These are phyloP conservation scores for Cyclocybe aegerita DNA, from an alignment of 768 basidiomycete species.

Conservation along the genomic window DNA sequence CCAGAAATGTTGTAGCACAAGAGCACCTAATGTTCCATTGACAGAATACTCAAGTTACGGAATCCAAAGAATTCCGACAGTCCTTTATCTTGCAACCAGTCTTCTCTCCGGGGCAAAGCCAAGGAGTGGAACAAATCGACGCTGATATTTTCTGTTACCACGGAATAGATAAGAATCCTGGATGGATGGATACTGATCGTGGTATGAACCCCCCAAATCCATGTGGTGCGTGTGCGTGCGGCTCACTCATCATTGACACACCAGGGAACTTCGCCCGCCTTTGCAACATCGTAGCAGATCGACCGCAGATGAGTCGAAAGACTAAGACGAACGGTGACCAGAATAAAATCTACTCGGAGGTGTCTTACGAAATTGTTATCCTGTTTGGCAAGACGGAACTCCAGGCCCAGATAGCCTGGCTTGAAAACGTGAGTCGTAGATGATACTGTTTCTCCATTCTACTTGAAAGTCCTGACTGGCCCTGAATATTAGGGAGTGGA, in stretches of 20 bases:
- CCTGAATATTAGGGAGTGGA: background rate
- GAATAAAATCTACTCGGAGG: slow-evolving; percentile 17
- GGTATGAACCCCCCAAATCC: background rate
- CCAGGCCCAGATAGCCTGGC: slow-evolving; percentile 44
- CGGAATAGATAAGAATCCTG: slow-evolving; percentile 1
- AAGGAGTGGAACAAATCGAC: too few relatives aligned
- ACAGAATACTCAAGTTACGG: slow-evolving; percentile 35
- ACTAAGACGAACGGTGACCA: background rate
- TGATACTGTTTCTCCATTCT: slow-evolving; percentile 37
- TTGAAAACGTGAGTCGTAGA: slow-evolving; percentile 42
- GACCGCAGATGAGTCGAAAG: slow-evolving; percentile 1
- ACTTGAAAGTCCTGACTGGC: slow-evolving; percentile 34
- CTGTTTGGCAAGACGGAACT: slow-evolving; percentile 51
- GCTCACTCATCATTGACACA: too few relatives aligned
- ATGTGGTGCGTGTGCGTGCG: too few relatives aligned
- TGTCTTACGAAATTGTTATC: slow-evolving; percentile 37
- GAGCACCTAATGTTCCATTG: background rate
- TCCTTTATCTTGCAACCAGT: too few relatives aligned
- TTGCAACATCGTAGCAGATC: slow-evolving; percentile 12
- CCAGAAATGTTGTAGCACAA: background rate
- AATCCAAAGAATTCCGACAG: slow-evolving; percentile 35
- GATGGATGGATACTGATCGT: slow-evolving; percentile 17
- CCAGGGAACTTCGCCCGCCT: background rate
- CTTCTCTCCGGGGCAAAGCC: too few relatives aligned
- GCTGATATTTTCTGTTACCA: background rate